Conservation (phyloP, 768 basidiomycete genomes). For the Rhodosporidiobolus odoratus region DNA sequence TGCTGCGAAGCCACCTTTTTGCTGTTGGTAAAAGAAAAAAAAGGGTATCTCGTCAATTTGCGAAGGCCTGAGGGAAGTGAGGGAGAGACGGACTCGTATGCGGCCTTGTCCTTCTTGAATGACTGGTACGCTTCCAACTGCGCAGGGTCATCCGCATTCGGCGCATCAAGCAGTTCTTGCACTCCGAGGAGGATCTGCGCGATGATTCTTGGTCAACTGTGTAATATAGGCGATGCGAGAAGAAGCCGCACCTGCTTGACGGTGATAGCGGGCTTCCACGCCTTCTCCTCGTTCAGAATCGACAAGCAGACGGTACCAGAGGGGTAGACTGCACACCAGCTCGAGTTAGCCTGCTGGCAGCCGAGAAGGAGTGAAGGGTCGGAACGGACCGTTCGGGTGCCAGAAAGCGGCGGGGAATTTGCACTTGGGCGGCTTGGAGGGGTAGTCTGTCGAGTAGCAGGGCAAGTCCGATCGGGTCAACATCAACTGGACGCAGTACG, state of each 20-base stretch:
- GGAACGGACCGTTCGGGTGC: constrained; percentile 1
- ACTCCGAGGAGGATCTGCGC: constrained; percentile 88
- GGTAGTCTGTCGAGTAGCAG: constrained; percentile 61
- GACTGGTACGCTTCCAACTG: constrained; percentile 98
- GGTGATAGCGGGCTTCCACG: constrained; percentile 97
- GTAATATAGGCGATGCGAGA: background rate
- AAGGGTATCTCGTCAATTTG: no score
- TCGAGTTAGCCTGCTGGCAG: constrained; percentile 79
- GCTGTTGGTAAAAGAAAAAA: constrained; percentile 48
- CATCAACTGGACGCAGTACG: background rate
- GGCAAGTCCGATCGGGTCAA: background rate
- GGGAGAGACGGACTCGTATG: background rate
- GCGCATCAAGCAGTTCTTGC: constrained; percentile 89
- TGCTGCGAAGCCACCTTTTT: constrained; percentile 78
- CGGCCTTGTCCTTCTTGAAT: constrained; percentile 63
- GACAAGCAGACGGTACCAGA: constrained; percentile 97
- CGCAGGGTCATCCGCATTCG: constrained; percentile 94
- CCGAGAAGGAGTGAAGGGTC: no score
- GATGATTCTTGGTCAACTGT: background rate
- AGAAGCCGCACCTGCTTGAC: constrained; percentile 78
- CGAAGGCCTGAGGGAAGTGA: background rate
- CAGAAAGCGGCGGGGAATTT: constrained; percentile 42
- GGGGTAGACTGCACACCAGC: constrained; percentile 95
- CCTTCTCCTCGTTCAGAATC: constrained; percentile 96
- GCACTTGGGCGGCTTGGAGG: constrained; percentile 94